Evolutionary conservation across 225 moss, liverwort and hornwort genomes (phyloP).

Genomic region (Asterella californica): DNA sequence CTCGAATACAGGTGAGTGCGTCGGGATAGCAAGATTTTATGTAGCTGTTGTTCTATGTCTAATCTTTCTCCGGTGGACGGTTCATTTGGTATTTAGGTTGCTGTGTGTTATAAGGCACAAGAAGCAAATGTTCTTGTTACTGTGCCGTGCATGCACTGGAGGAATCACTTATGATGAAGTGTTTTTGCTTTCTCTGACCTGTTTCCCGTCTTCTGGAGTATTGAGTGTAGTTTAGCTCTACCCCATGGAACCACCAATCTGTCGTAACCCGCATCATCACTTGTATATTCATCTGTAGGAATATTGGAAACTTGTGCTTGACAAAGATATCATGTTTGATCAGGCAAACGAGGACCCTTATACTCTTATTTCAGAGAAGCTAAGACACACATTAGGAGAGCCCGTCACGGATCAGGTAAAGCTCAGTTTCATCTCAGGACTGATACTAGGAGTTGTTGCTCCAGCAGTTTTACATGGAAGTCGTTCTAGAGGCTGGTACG

Average conservation of each 20-base stretch:
- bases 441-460: neutral
- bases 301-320: neutral
- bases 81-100: neutral
- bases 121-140: neutral
- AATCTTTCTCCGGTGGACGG: neutral
- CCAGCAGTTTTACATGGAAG: neutral
- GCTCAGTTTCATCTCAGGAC: neutral
- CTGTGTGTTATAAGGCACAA: neutral
- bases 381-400: conserved; percentile 53
- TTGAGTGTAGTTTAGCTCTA: too few species aligned
- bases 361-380: conserved; percentile 53
- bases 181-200: neutral
- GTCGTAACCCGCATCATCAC: neutral
- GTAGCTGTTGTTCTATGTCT: neutral
- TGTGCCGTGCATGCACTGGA: neutral
- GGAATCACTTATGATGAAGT: neutral
- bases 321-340: conserved; percentile 1
- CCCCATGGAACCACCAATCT: neutral
- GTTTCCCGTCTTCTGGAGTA: neutral
- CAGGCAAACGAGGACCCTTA: conserved; percentile 61
- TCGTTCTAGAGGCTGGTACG: neutral
- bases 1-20: conserved; percentile 47
- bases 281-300: neutral
- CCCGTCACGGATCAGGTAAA: conserved; percentile 57
- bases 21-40: neutral